Percentiles rank a stretch among this genome's conserved stretches.
Conservation (phyloP, 108 stramenopile species). For the Fragilaria radians region DNA sequence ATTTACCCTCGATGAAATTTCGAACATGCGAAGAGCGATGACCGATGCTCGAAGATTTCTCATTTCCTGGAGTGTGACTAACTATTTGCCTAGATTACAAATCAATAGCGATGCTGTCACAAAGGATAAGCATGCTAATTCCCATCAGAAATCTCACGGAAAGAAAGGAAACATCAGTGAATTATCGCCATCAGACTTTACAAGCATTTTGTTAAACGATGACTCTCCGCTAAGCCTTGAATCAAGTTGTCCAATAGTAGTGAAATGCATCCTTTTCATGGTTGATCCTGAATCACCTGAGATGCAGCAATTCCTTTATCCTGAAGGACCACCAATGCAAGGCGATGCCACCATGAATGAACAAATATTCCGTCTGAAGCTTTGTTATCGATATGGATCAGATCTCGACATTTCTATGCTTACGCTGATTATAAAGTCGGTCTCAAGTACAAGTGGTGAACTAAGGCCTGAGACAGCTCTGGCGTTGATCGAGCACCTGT, state of each 20-base stretch:
- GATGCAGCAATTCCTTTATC: conserved; percentile 27
- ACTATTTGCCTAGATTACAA: too few relatives aligned
- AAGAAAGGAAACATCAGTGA: too few relatives aligned
- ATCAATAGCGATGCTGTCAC: too few relatives aligned
- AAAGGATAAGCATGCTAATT: too few relatives aligned
- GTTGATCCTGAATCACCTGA: conserved; percentile 29
- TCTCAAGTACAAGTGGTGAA: not conserved
- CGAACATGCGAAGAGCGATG: too few relatives aligned
- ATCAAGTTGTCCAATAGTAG: conserved; percentile 29
- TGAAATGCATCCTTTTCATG: conserved; percentile 55
- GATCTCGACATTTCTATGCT: conserved; percentile 64
- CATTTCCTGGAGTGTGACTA: too few relatives aligned
- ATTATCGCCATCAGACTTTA: too few relatives aligned
- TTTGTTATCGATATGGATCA: conserved; percentile 38
- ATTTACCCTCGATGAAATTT: too few relatives aligned
- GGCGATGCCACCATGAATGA: conserved; percentile 17
- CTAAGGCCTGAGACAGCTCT: conserved; percentile 31
- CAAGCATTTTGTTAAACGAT: too few relatives aligned
- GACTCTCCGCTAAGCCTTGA: too few relatives aligned
- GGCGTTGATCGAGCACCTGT: conserved; percentile 48
- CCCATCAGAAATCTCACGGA: too few relatives aligned
- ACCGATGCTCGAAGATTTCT: too few relatives aligned
- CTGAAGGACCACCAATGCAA: conserved; percentile 9
- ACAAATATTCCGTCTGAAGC: conserved; percentile 24
- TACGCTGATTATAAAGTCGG: conserved; percentile 37